Evolutionary conservation across 2,329 filamentous ascomycete species (phyloP).

Genomic region (Clarireedia paspali): DNA sequence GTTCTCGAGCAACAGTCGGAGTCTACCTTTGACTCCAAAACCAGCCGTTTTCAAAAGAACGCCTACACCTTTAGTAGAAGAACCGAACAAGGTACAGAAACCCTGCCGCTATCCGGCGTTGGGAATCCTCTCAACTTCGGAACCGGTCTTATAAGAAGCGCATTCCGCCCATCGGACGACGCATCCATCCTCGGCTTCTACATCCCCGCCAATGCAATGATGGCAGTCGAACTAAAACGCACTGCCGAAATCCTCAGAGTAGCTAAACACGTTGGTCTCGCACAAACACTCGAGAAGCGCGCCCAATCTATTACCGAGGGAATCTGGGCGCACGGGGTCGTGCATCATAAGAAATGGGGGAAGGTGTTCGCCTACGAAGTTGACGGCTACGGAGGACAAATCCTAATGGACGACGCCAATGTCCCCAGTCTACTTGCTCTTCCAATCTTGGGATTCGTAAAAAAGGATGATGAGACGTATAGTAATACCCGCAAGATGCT

Average conservation of each 20-base stretch:
- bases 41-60: conserved; percentile 59
- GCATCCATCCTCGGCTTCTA: conserved; percentile 91
- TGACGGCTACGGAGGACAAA: conserved; percentile 74
- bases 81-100: conserved; percentile 83
- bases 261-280: conserved; percentile 44
- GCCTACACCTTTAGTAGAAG: conserved; percentile 79
- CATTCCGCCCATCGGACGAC: conserved; percentile 92
- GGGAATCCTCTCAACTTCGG: conserved; percentile 86
- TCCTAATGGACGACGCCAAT: conserved; percentile 88
- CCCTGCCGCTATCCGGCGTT: conserved; percentile 69
- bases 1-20: conserved; percentile 73
- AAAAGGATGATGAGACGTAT: conserved; percentile 60
- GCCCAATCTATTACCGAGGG: conserved; percentile 62
- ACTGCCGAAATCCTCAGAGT: conserved; percentile 61
- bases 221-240: conserved; percentile 78
- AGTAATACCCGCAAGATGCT: conserved; percentile 77
- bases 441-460: conserved; percentile 70
- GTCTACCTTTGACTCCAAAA: conserved; percentile 68
- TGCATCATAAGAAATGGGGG: conserved; percentile 67
- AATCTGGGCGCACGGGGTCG: conserved; percentile 77
- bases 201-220: conserved; percentile 94
- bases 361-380: conserved; percentile 82
- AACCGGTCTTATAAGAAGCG: conserved; percentile 81
- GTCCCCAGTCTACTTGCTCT: conserved; percentile 73
- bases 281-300: conserved; percentile 49